These are phyloP conservation scores for Gastrolobium villosum DNA, from an alignment of 306 rosid genomes.

Conservation along the genomic window DNA sequence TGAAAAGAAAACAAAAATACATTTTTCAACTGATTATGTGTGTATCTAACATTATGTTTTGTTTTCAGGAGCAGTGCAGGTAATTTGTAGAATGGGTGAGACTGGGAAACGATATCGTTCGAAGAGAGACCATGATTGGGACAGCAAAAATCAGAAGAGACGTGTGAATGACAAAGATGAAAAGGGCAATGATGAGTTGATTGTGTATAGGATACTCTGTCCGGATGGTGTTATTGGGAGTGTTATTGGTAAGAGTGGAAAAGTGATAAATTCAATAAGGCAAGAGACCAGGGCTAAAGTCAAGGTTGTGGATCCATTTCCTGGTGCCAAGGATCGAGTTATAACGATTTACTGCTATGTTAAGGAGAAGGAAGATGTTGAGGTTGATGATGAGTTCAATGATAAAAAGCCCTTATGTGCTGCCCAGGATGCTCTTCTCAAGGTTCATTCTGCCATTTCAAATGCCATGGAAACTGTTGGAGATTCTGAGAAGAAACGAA, in stretches of 20 bases:
- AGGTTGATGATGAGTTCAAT: constrained; percentile 78
- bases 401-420: constrained; percentile 78
- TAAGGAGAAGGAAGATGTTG: constrained; percentile 83
- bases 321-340: constrained; percentile 89
- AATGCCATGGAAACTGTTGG: constrained; percentile 71
- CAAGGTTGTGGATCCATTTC: constrained; percentile 96
- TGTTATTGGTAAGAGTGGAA: constrained; percentile 95
- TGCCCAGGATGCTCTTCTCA: constrained; percentile 96
- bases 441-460: constrained; percentile 77
- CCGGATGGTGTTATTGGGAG: constrained; percentile 93
- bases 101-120: constrained; percentile 77
- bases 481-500: constrained; percentile 71
- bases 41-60: constrained; percentile 31
- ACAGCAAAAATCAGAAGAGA: constrained; percentile 68
- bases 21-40: not conserved
- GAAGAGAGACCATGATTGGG: constrained; percentile 67
- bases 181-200: constrained; percentile 65
- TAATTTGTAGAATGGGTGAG: constrained; percentile 65
- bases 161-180: constrained; percentile 65
- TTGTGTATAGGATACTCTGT: constrained; percentile 91
- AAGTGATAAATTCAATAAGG: constrained; percentile 89
- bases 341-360: constrained; percentile 80
- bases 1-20: not conserved
- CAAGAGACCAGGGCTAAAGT: constrained; percentile 91
- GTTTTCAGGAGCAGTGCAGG: constrained; percentile 40